Conservation (phyloP, 2,329 filamentous ascomycete genomes). For the Fusarium sublunatum region DNA sequence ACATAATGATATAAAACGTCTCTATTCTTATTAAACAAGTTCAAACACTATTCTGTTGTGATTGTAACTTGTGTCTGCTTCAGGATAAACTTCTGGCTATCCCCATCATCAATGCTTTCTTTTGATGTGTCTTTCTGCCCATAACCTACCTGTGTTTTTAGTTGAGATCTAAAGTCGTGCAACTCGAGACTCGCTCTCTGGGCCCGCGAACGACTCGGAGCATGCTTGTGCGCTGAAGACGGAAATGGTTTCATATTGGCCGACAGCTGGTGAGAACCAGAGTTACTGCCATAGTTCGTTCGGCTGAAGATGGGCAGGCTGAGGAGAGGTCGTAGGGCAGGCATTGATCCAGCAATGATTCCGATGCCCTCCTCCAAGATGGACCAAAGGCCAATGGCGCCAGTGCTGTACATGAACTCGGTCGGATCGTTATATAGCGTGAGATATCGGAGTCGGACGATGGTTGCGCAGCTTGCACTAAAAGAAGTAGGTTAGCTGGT, state of each 20-base stretch:
- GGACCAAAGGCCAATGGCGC: slow-evolving; percentile 41
- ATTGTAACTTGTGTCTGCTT: slow-evolving; percentile 37
- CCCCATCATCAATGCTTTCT: slow-evolving; percentile 35
- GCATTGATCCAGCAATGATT: slow-evolving; percentile 43
- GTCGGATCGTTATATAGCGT: slow-evolving; percentile 35
- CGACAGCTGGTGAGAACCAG: slow-evolving; percentile 10
- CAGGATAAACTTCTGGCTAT: slow-evolving; percentile 41
- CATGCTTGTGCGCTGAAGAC: background rate
- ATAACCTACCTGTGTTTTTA: slow-evolving; percentile 6
- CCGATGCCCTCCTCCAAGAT: slow-evolving; percentile 41
- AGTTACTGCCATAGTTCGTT: slow-evolving; percentile 22
- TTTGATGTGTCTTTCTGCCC: slow-evolving; percentile 4
- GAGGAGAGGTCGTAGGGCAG: slow-evolving; percentile 36
- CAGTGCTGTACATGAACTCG: slow-evolving; percentile 41
- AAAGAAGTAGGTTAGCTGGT: background rate
- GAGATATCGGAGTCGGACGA: slow-evolving; percentile 39
- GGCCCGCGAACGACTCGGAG: background rate
- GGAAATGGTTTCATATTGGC: slow-evolving; percentile 2
- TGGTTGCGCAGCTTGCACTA: slow-evolving; percentile 40
- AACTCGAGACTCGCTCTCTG: slow-evolving; percentile 11
- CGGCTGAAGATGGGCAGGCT: slow-evolving; percentile 29
- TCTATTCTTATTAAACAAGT: too few species aligned
- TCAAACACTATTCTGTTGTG: background rate
- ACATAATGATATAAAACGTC: too few species aligned
- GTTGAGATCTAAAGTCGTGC: background rate